Base-by-base conservation (phyloP, 768 basidiomycete species). In the Psilocybe sp. region DNA sequence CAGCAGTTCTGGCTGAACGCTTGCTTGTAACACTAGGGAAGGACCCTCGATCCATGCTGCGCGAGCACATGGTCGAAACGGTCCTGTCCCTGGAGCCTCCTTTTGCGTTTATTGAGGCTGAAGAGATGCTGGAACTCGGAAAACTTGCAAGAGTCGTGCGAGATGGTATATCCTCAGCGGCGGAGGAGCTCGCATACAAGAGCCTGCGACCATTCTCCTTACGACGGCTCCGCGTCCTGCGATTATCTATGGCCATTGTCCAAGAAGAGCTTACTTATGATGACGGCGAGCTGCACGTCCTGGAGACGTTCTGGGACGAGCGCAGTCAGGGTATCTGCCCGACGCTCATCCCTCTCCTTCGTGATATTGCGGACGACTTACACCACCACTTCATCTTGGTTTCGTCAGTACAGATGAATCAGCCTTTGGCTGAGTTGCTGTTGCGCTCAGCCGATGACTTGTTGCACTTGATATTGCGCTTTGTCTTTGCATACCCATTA, bases 141-240 rank as follows among this genome's bases (percentile, higher is more conserved):
- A 78, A 82, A 56, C 71, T 82, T 11, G 86, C 87, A 0, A 66
- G 75, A 19, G 79, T 91, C n/a, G 84, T 80, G 0, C 80, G 88
- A 32, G 81, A 86, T 49, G 87, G 88, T 1, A 60, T 89, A 2
- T 58, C 73, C 0, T 79, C 80, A 15, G 87, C 84, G 1, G 66
- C 88, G 11, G 82, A 84, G 41, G 84, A 87, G 59, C 65, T 90
- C 20, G 56, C 73, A 44, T 74, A 72, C 58, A 64, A 73, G 46
- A 74, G 70, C 52, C 70, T 75, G 31, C 73, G 73, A 13, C 82
- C 84, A 31, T 69, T 81, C 46, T 78, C 79, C 1, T 60, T 74
- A 18, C 73, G 76, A 15, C 71, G 78, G 40, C 60, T 89, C 15
- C 77, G 82, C 32, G 79, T 77, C 6, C 64, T 91, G 12, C 79